These are phyloP conservation scores for Didymella exigua DNA, from an alignment of 2,329 filamentous ascomycete genomes.

Conservation along the genomic window DNA sequence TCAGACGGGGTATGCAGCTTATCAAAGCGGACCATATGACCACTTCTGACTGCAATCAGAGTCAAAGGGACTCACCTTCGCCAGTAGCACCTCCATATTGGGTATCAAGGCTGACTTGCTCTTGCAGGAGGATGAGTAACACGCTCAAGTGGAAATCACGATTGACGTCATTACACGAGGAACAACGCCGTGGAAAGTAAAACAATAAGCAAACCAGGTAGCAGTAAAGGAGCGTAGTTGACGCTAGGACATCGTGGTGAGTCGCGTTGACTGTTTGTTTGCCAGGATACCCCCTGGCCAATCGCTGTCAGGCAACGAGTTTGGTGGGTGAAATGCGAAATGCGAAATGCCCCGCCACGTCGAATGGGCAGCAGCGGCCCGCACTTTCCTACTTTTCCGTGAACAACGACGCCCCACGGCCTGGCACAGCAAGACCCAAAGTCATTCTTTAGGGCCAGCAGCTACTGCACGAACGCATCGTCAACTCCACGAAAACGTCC, in stretches of 20 bases:
- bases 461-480: slow-evolving; percentile 29
- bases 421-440: slow-evolving; percentile 5
- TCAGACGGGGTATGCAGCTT: slow-evolving; percentile 10
- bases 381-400: slow-evolving; percentile 19
- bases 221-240: neutral
- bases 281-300: slow-evolving; percentile 25
- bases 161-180: slow-evolving; percentile 3
- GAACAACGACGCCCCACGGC: slow-evolving; percentile 12
- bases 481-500: slow-evolving; percentile 25
- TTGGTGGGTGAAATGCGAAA: slow-evolving; percentile 19
- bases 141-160: slow-evolving; percentile 2
- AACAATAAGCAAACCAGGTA: neutral
- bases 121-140: neutral
- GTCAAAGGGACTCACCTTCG: slow-evolving; percentile 55
- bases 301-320: slow-evolving; percentile 31
- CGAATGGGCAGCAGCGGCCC: slow-evolving; percentile 13
- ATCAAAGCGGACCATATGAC: neutral
- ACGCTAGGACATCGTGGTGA: slow-evolving; percentile 12
- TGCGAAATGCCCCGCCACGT: slow-evolving; percentile 16
- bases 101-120: slow-evolving; percentile 6
- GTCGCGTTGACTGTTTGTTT: slow-evolving; percentile 17
- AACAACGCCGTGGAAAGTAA: neutral
- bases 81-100: slow-evolving; percentile 74
- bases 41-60: slow-evolving; percentile 6
- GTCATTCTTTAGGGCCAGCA: slow-evolving; percentile 1